phyloP scores from a whole-genome alignment of 257 asterid species.

The Penstemon newberryi region DNA sequence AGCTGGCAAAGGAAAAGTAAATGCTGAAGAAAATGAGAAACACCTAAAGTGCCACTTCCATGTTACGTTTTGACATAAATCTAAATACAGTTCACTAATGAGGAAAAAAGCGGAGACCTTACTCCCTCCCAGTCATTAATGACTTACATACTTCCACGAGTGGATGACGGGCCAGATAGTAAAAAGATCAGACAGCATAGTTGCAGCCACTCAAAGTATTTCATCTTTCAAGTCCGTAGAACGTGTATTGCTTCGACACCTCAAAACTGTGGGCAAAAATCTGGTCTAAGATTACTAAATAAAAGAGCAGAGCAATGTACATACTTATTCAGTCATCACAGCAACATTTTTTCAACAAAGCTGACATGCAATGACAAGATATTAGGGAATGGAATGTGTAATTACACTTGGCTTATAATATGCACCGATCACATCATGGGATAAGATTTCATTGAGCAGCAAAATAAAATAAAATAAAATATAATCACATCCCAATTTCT shows the following conservation, averaged over 20 bases:
- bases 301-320: too few relatives aligned
- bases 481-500: too few relatives aligned
- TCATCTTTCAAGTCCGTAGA: slow-evolving; percentile 29
- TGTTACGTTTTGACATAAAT: neutral
- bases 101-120: slow-evolving; percentile 10
- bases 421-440: too few relatives aligned
- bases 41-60: neutral
- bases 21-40: slow-evolving; percentile 5
- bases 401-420: too few relatives aligned
- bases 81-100: neutral
- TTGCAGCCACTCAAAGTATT: slow-evolving; percentile 23
- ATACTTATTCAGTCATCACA: too few relatives aligned
- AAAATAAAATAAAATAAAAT: too few relatives aligned
- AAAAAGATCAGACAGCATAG: slow-evolving; percentile 29
- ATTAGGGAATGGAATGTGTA: too few relatives aligned
- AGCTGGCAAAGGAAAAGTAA: slow-evolving; percentile 6
- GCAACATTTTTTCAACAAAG: too few relatives aligned
- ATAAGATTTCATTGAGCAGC: too few relatives aligned
- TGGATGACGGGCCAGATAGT: slow-evolving; percentile 14
- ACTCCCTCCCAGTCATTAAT: slow-evolving; percentile 5
- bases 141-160: slow-evolving; percentile 43
- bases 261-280: too few relatives aligned
- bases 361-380: too few relatives aligned
- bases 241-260: slow-evolving; percentile 18
- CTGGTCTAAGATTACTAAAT: too few relatives aligned